Base-by-base conservation (phyloP, 345 rosid genomes). In the Kandelia obovata region DNA sequence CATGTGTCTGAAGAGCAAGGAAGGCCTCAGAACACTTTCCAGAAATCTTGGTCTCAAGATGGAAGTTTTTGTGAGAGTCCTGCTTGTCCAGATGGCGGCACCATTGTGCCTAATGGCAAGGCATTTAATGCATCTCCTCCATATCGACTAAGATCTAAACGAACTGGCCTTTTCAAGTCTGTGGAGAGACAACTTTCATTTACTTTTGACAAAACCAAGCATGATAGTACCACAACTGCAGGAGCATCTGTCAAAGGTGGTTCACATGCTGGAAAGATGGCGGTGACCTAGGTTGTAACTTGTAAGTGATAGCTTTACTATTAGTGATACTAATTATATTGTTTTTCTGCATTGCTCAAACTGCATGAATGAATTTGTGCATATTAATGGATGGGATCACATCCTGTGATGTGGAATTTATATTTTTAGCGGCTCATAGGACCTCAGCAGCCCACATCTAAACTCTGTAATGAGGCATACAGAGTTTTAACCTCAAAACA, bases 131-230 rank as follows among this genome's bases (percentile, higher is more conserved):
- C 88, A 26, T 95, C 99, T 64, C 99, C 99, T 66, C 97, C 97
- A 0, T 95, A 89, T 77, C 81, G 96, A 69, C 76, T 95, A 79
- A 88, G 86, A 81, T 81, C 96, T 35, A 92, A 88, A 80, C 75
- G 96, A 71, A 85, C 91, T 69, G 88, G 88, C 37, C 87, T 85
- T 74, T 77, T 88, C 72, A 95, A 90, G 84, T 86, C 96, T 35
- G 85, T 89, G 77, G 96, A 89, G 81, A 87, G 96, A 72, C 99
- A 95, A 77, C 96, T 95, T 75, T 93, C 90, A 70, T 95, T 95
- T 66, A 35, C 83, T 49, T 80, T 85, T 58, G 85, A 82, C 64
- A 80, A 75, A 69, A 85, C 73, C 56, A 83, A 78, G 68, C 59
- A 25, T 56, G 16, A 56, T 68, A 76, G 56, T 67, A 82, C 79